Base-by-base conservation (phyloP, 106 monocot species). In the Xerophyta viscosa region DNA sequence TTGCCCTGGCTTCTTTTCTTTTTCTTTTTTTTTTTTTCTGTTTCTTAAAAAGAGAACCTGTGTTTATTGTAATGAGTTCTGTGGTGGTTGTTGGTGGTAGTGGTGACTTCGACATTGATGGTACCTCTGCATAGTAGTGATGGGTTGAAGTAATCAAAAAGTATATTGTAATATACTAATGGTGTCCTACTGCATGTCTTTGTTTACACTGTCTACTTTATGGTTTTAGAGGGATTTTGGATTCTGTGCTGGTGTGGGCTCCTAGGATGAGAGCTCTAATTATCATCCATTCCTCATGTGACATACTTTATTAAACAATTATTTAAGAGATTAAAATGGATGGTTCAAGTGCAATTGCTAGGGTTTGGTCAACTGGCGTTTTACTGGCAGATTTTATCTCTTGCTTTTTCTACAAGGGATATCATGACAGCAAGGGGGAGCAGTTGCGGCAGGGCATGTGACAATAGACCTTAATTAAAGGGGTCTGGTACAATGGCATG, bases 261-360 rank as follows among this genome's bases (percentile, higher is more conserved):
- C 56, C 47, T 21, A 47, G 23, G 17, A n/a, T n/a, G n/a, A n/a
- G 29, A 45, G 68, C 52, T 27, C 60, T 54, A 69, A 69, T 69
- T 60, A 53, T 51, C 44, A 60, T 69, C 31, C 31, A 44, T n/a
- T n/a, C n/a, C n/a, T n/a, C n/a, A n/a, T n/a, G n/a, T n/a, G n/a
- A n/a, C n/a, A n/a, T n/a, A n/a, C 37, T 56, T 46, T 48, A 26
- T 66, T 46, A 56, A 8, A 39, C 39, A 39, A 39, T 12, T 15
- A 39, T 39, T 39, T n/a, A n/a, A n/a, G n/a, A n/a, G n/a, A n/a
- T n/a, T n/a, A n/a, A n/a, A n/a, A n/a, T n/a, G n/a, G n/a, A n/a
- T n/a, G n/a, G 50, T 52, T 31, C n/a, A n/a, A 22, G 58, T 26
- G 17, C 9, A 23, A 23, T 27, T 27, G 41, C 51, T 39, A 39